Base-by-base conservation (phyloP, 2,329 filamentous ascomycete genomes). In the Ophiocordyceps unilateralis region DNA sequence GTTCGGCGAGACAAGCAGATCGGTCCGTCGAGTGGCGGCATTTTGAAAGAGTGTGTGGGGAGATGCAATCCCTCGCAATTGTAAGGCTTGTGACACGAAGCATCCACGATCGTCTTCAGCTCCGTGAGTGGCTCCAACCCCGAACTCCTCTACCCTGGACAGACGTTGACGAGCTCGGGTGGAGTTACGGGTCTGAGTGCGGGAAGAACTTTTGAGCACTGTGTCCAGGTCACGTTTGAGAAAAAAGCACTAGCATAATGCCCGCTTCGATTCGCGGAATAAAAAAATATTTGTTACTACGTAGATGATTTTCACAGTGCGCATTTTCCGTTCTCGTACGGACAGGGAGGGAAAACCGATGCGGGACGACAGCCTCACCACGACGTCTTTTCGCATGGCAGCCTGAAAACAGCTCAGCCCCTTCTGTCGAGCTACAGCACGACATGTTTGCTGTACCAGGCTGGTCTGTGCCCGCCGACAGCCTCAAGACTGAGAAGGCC, bases 371-470 rank as follows among this genome's bases (percentile, higher is more conserved):
- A 17, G n/a, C 32, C n/a, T 36, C 32, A 36, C 17, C n/a, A 19
- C 32, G 17, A 19, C 32, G 10, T 36, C 8, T 17, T n/a, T 9
- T 36, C 32, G n/a, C 32, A 34, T 34, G 32, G 32, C 17, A 36
- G 32, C n/a, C n/a, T 36, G 32, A 36, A 30, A 36, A n/a, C 32
- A 36, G 17, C 32, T 19, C 32, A 36, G 32, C n/a, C 32, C 32
- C 17, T 36, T 15, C 19, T 15, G 14, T 30, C 17, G 32, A 36
- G 32, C 17, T n/a, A 36, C n/a, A 36, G n/a, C 32, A 36, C 17
- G 32, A 37, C 41, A 89, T 96, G 89, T 96, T 96, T 61, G 81
- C 87, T 10, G 88, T 96, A 24, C 83, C 84, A 55, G 91, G 91
- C 51, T 95, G 89, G 88, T 85, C 85, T 34, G 70, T 95, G 30